These are phyloP conservation scores for Penicillium chermesinum DNA, from an alignment of 495 filamentous ascomycete species.

Conservation along the genomic window DNA sequence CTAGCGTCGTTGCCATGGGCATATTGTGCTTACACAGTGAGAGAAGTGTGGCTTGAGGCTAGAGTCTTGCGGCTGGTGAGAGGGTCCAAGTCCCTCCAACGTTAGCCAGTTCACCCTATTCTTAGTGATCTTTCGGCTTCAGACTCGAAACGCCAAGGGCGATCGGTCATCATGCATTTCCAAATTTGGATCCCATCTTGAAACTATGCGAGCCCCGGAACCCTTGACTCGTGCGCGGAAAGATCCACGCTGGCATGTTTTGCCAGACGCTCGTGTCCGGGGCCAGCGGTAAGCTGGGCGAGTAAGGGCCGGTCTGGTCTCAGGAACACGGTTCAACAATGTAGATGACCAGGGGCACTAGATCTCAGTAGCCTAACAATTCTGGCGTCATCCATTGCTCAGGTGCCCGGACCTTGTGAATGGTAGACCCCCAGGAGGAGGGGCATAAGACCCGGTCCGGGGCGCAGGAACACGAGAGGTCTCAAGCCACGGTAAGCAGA, in stretches of 20 bases:
- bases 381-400: not conserved
- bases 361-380: too few species aligned
- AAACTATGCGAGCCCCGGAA: not conserved
- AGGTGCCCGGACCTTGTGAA: not conserved
- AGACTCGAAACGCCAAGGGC: conserved; percentile 7
- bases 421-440: conserved; percentile 8
- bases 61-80: not conserved
- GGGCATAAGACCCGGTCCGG: conserved; percentile 18
- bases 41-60: not conserved
- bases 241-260: conserved; percentile 4
- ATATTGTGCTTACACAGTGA: not conserved
- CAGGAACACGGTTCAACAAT: conserved; percentile 2
- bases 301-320: conserved; percentile 10
- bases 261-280: conserved; percentile 15
- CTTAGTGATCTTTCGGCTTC: conserved; percentile 14
- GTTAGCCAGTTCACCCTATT: conserved; percentile 10
- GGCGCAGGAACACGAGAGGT: conserved; percentile 27
- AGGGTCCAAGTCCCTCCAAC: conserved; percentile 21
- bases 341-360: conserved; percentile 9
- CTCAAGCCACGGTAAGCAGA: conserved; percentile 20
- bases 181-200: not conserved
- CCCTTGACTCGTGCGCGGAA: not conserved
- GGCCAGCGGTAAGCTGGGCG: conserved; percentile 13
- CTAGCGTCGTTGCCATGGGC: not conserved
- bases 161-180: conserved; percentile 11